phyloP scores from a whole-genome alignment of 768 basidiomycete genomes.

The Rhodotorula kratochvilovae region DNA sequence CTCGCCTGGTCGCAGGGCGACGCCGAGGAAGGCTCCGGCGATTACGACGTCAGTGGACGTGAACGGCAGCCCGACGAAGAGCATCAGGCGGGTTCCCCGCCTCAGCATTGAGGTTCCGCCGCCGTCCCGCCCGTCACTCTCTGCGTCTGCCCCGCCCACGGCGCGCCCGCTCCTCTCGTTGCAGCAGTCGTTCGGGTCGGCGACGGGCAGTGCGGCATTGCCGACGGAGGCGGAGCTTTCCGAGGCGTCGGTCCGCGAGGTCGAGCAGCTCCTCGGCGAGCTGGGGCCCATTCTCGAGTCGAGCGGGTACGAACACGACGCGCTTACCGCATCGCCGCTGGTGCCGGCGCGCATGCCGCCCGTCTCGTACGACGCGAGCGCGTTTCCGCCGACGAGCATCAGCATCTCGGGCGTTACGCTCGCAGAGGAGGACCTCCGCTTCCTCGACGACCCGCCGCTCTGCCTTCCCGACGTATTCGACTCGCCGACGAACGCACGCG shows the following conservation, averaged over 20 bases:
- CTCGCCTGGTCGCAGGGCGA: neutral
- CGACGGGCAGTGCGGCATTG: too few species aligned
- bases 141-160: neutral
- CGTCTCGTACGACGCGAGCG: neutral
- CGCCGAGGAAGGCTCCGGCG: neutral
- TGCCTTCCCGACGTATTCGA: neutral
- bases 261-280: constrained; percentile 25
- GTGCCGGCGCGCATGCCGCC: too few species aligned
- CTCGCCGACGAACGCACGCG: neutral
- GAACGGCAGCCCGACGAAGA: constrained; percentile 14
- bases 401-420: constrained; percentile 29
- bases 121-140: neutral
- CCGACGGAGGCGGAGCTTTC: neutral
- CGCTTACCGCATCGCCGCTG: too few species aligned
- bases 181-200: neutral
- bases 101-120: constrained; percentile 26
- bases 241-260: constrained; percentile 21
- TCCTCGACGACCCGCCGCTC: constrained; percentile 12
- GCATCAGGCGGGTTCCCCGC: neutral
- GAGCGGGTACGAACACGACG: neutral
- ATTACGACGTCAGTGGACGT: neutral
- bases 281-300: constrained; percentile 17
- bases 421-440: constrained; percentile 20
- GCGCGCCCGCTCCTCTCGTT: neutral
- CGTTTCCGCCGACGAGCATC: constrained; percentile 7